Percentiles rank a stretch among this genome's conserved stretches.
Evolutionary conservation across 129 eudicot species (phyloP).

Genomic region (Escallonia herrerae): DNA sequence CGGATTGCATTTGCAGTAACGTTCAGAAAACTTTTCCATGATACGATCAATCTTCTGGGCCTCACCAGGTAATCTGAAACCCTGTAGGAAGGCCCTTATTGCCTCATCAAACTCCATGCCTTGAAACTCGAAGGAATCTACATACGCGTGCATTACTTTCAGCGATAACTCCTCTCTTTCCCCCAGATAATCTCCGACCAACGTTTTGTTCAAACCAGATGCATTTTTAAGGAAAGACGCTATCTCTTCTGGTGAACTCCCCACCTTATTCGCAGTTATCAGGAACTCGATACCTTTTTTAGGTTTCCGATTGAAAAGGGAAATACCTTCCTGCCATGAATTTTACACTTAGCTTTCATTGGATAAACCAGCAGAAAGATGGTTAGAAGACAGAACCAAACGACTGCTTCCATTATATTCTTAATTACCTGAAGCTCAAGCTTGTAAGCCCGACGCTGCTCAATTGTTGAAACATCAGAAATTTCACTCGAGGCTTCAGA

Average conservation of each 20-base stretch:
- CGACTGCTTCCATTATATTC: background rate
- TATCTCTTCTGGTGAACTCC: slow-evolving; percentile 74
- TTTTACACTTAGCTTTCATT: slow-evolving; percentile 21
- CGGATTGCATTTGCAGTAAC: slow-evolving; percentile 92
- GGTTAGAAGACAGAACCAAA: slow-evolving; percentile 10
- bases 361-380: slow-evolving; percentile 5
- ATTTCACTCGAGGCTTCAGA: slow-evolving; percentile 68
- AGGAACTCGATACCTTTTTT: slow-evolving; percentile 88
- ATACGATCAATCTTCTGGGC: slow-evolving; percentile 98
- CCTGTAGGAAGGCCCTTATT: slow-evolving; percentile 73
- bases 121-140: slow-evolving; percentile 88
- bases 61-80: slow-evolving; percentile 94
- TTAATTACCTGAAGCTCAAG: slow-evolving; percentile 80
- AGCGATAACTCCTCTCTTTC: slow-evolving; percentile 87
- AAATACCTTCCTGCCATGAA: slow-evolving; percentile 89
- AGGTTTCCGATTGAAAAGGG: slow-evolving; percentile 80
- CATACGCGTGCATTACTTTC: slow-evolving; percentile 93
- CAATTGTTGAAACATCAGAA: slow-evolving; percentile 69
- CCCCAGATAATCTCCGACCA: slow-evolving; percentile 92
- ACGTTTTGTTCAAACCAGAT: slow-evolving; percentile 70
- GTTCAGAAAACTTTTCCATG: slow-evolving; percentile 96
- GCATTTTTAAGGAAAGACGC: slow-evolving; percentile 68
- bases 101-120: slow-evolving; percentile 93
- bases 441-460: slow-evolving; percentile 82
- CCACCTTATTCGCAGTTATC: slow-evolving; percentile 85